These are phyloP conservation scores for Vitis hybrid DNA, from an alignment of 177 flowering plant genomes.

Conservation along the genomic window DNA sequence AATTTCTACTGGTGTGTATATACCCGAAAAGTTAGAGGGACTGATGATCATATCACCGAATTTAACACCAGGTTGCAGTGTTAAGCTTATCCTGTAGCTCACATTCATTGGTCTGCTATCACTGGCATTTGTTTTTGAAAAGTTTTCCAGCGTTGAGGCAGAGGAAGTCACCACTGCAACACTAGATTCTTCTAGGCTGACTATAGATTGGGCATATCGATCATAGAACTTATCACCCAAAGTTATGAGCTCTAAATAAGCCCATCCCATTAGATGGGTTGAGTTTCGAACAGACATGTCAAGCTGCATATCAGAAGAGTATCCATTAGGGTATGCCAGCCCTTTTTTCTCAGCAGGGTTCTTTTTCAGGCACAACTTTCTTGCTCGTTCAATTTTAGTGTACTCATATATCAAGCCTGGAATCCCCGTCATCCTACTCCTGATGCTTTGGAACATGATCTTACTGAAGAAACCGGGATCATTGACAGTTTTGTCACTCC, in stretches of 20 bases:
- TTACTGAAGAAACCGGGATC: slow-evolving; percentile 45
- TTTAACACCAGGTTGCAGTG: too few species aligned
- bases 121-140: too few species aligned
- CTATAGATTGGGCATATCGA: neutral
- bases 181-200: too few species aligned
- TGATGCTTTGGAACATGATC: slow-evolving; percentile 21
- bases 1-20: too few species aligned
- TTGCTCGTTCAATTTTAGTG: slow-evolving; percentile 32
- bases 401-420: slow-evolving; percentile 48
- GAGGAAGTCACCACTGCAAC: too few species aligned
- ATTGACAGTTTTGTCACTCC: slow-evolving; percentile 42
- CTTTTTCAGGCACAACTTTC: slow-evolving; percentile 31
- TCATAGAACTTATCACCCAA: slow-evolving; percentile 36
- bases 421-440: neutral
- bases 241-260: slow-evolving; percentile 32
- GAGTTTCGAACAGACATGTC: slow-evolving; percentile 30
- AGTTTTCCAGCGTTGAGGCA: too few species aligned
- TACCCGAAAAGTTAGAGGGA: too few species aligned
- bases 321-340: slow-evolving; percentile 36
- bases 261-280: slow-evolving; percentile 26
- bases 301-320: slow-evolving; percentile 47
- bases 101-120: too few species aligned
- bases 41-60: too few species aligned
- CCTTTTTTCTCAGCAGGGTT: slow-evolving; percentile 17
- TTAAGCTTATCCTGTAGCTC: too few species aligned